Base-by-base conservation (phyloP, 176 grass and related monocot species). In the Dactylis glomerata region DNA sequence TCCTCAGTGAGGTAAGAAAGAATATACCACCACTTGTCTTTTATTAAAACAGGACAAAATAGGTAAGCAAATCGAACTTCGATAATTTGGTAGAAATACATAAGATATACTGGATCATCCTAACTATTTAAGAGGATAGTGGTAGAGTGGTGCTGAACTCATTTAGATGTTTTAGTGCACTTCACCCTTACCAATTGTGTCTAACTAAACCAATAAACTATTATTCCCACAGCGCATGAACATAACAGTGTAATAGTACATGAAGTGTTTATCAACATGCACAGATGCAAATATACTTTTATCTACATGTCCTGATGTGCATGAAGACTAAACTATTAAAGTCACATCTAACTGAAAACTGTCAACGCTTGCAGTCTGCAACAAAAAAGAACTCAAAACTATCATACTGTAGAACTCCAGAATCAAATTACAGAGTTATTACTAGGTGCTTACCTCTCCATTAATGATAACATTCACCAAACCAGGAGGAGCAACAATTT, bases 401-500 rank as follows among this genome's bases (percentile, higher is more conserved):
- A 42, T 75, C 24, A 66, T 70, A 86, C 42, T 47, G 50, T 52
- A 67, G 75, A 83, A 88, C 10, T 3, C 47, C 26, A 71, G 3
- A 61, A 84, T 81, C 16, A 86, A 82, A 81, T 71, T 71, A 33
- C 68, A 81, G 61, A 62, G 42, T 33, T 33, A 16, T 16, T 30
- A 42, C 61, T 52, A 15, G 20, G 75, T 70, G 56, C 19, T 66
- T 94, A 94, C 92, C 92, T 91, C 92, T 84, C 83, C 92, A 84
- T 89, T 84, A 73, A 89, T 76, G 88, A 94, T 88, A 65, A 32
- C 86, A 86, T 77, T 85, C 42, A 94, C 82, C 79, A 94, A 88
- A 85, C 88, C 42, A 79, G 89, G 92, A 81, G 89, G 83, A 87
- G 86, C 92, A 76, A 91, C 24, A 83, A 89, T 91, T 44, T 89